Conservation (phyloP, 2,329 filamentous ascomycete genomes). For the Pleomassaria siparia region DNA sequence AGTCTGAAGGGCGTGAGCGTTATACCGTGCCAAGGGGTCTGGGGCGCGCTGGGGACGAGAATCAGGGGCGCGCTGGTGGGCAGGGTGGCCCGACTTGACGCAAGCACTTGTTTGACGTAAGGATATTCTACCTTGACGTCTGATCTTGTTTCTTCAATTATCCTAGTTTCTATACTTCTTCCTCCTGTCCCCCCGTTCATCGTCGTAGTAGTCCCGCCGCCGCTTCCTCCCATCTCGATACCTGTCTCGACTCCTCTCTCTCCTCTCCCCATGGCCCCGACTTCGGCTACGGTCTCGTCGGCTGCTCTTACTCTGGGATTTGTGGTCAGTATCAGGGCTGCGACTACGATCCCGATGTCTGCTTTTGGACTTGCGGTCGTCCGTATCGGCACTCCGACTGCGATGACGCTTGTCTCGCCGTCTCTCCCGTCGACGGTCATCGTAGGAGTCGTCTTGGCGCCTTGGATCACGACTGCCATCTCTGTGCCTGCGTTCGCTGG, state of each 20-base stretch:
- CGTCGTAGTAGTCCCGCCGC: too few species aligned
- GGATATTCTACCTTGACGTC: neutral
- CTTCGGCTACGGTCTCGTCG: neutral
- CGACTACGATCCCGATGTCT: conserved; percentile 28
- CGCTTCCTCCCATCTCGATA: too few species aligned
- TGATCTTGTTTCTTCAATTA: too few species aligned
- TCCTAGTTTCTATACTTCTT: too few species aligned
- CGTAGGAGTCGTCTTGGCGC: conserved; percentile 6
- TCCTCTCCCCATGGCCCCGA: neutral
- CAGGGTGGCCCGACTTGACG: too few species aligned
- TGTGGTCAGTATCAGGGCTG: conserved; percentile 22
- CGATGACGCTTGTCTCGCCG: conserved; percentile 3
- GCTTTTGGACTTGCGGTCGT: conserved; percentile 11
- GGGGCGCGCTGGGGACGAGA: conserved; percentile 26
- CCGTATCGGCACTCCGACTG: conserved; percentile 1
- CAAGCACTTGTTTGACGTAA: too few species aligned
- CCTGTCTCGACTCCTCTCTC: too few species aligned
- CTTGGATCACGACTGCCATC: conserved; percentile 5
- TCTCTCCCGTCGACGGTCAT: conserved; percentile 5
- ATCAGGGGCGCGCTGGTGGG: conserved; percentile 28
- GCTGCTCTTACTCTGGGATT: too few species aligned
- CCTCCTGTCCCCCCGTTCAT: too few species aligned
- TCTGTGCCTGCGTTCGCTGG: neutral
- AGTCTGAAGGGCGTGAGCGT: conserved; percentile 24
- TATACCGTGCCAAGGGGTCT: conserved; percentile 36